Evolutionary conservation across 2,329 filamentous ascomycete species (phyloP).

Genomic region (Xylaria sp.): DNA sequence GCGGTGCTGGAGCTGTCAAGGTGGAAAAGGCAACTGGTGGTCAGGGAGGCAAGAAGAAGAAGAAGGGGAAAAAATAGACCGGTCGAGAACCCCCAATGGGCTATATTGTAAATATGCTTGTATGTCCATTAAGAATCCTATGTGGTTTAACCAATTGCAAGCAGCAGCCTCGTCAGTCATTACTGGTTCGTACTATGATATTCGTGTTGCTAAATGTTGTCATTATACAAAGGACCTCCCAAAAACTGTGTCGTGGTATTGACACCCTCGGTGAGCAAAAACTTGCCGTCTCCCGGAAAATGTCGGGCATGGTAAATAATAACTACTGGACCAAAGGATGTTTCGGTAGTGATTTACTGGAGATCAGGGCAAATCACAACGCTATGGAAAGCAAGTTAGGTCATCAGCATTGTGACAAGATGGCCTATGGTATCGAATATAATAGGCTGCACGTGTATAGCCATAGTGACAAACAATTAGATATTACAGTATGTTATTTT

Average conservation of each 20-base stretch:
- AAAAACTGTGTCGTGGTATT: neutral
- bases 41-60: conserved; percentile 51
- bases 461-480: conserved; percentile 2
- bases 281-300: neutral
- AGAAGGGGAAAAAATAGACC: conserved; percentile 63
- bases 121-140: neutral
- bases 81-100: neutral
- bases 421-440: neutral
- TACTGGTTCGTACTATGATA: neutral
- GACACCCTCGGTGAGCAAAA: neutral
- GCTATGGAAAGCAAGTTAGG: too few relatives aligned
- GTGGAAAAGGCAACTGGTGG: conserved; percentile 67
- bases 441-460: neutral
- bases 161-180: neutral
- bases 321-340: neutral
- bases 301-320: neutral
- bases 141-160: neutral
- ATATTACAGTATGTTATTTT: conserved; percentile 27
- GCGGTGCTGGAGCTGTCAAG: conserved; percentile 71
- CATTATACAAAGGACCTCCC: neutral
- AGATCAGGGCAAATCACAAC: neutral
- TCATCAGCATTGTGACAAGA: neutral
- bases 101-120: conserved; percentile 6
- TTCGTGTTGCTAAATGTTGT: neutral
- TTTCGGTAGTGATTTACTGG: too few relatives aligned